Percentiles rank a stretch among this genome's conserved stretches.
Evolutionary conservation across 768 basidiomycete genomes (phyloP).

Genomic region (Udeniomyces megalosporus): DNA sequence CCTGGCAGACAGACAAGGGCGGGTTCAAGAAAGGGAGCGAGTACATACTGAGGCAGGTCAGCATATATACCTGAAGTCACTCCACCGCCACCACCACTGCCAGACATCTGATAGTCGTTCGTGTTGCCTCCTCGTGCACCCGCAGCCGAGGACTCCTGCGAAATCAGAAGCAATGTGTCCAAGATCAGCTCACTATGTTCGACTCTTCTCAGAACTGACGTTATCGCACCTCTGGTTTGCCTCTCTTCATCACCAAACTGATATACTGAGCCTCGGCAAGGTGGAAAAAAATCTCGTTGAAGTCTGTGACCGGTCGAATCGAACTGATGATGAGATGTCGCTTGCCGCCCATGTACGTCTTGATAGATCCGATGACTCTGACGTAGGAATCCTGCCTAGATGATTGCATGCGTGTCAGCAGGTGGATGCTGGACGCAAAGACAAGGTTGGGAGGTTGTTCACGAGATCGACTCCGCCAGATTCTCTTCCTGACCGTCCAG

Average conservation of each 20-base stretch:
- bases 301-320: constrained; percentile 51
- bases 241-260: constrained; percentile 66
- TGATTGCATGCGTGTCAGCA: constrained; percentile 56
- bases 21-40: too few species aligned
- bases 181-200: too few species aligned
- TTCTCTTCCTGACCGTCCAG: constrained; percentile 29
- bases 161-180: too few species aligned
- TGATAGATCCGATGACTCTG: constrained; percentile 63
- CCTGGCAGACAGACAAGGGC: too few species aligned
- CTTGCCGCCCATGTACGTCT: constrained; percentile 64
- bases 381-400: constrained; percentile 65
- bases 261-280: constrained; percentile 56
- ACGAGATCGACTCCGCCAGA: constrained; percentile 23
- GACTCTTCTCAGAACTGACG: too few species aligned
- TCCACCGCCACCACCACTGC: too few species aligned
- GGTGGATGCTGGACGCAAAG: constrained; percentile 34
- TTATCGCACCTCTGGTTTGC: not conserved
- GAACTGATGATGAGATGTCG: constrained; percentile 63
- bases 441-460: not conserved
- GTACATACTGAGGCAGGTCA: too few species aligned
- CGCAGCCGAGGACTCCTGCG: too few species aligned
- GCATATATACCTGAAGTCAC: too few species aligned
- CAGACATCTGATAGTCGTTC: too few species aligned
- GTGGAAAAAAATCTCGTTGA: constrained; percentile 70
- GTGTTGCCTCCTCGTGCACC: too few species aligned